These are phyloP conservation scores for Hylodesmum podocarpum DNA, from an alignment of 306 rosid genomes.

Conservation along the genomic window DNA sequence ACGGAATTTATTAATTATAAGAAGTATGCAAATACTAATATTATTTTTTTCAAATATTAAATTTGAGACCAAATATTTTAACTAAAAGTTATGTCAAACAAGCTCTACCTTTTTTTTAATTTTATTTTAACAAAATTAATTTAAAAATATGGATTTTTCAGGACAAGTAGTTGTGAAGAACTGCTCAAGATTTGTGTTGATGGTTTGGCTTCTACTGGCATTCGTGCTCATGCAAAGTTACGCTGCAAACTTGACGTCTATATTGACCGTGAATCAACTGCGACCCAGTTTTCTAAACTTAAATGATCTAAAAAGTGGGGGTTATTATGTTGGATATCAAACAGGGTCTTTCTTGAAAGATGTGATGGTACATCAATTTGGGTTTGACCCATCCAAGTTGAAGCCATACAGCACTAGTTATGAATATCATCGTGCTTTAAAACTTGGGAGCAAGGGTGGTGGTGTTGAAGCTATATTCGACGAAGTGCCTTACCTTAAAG, in stretches of 20 bases:
- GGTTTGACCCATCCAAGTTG: conserved; percentile 18
- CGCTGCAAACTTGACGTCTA: conserved; percentile 37
- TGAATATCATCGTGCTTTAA: conserved; percentile 25
- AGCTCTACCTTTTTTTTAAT: no score
- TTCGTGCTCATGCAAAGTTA: conserved; percentile 46
- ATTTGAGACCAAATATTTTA: no score
- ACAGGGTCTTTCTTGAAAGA: conserved; percentile 23
- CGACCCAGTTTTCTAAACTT: conserved; percentile 20
- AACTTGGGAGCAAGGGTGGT: conserved; percentile 13
- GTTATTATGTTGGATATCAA: conserved; percentile 37
- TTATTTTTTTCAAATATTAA: no score
- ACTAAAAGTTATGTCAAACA: no score
- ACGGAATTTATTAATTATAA: no score
- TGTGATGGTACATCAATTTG: conserved; percentile 4
- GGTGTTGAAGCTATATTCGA: conserved; percentile 37
- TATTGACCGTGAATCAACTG: conserved; percentile 31
- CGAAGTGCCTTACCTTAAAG: conserved; percentile 26
- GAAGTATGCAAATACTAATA: no score
- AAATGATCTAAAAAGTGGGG: conserved; percentile 11
- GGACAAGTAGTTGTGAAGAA: conserved; percentile 32
- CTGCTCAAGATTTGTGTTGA: conserved; percentile 44
- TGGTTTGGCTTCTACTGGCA: conserved; percentile 43
- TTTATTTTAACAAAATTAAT: no score
- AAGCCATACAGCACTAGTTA: background rate
- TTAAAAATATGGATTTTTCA: background rate